Conservation (phyloP, 768 basidiomycete species). For the Termitomyces sp. region DNA sequence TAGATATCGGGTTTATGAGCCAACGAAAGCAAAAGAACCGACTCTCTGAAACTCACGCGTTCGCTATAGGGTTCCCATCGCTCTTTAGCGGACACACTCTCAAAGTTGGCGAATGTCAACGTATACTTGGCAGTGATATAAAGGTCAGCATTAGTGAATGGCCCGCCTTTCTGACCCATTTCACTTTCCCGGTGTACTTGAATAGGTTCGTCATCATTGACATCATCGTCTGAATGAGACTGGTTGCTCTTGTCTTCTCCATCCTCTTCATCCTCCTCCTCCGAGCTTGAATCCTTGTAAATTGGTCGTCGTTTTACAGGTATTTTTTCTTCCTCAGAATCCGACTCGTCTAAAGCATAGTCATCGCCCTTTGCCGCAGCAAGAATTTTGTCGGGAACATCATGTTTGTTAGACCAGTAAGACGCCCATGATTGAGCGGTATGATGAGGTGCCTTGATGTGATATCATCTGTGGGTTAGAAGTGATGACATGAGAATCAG, state of each 20-base stretch:
- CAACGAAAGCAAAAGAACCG: not conserved
- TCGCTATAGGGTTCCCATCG: conserved; percentile 54
- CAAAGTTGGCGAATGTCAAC: conserved; percentile 45
- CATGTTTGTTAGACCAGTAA: conserved; percentile 65
- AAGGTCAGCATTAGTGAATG: conserved; percentile 61
- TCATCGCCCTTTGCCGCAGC: conserved; percentile 38
- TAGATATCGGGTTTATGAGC: not conserved
- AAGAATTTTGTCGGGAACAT: conserved; percentile 63
- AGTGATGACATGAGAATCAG: conserved; percentile 5
- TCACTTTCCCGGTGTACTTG: conserved; percentile 34
- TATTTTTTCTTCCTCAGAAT: conserved; percentile 20
- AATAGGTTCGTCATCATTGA: conserved; percentile 30
- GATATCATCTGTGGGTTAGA: conserved; percentile 7
- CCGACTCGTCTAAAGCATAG: conserved; percentile 19
- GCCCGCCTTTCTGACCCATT: conserved; percentile 50
- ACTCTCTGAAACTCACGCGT: conserved; percentile 33
- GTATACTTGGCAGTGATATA: conserved; percentile 60
- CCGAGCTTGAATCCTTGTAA: conserved; percentile 33
- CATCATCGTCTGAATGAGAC: conserved; percentile 25
- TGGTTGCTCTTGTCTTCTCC: conserved; percentile 20
- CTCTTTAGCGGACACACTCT: conserved; percentile 34
- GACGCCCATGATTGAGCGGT: conserved; percentile 58
- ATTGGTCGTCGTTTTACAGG: conserved; percentile 22
- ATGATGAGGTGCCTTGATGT: conserved; percentile 66
- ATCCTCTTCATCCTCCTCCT: conserved; percentile 25